A percentile compares a stretch with the other conserved stretches of the same genome.
These are phyloP conservation scores for Sphenostylis stenocarpa DNA, from an alignment of 306 rosid genomes.

Conservation along the genomic window DNA sequence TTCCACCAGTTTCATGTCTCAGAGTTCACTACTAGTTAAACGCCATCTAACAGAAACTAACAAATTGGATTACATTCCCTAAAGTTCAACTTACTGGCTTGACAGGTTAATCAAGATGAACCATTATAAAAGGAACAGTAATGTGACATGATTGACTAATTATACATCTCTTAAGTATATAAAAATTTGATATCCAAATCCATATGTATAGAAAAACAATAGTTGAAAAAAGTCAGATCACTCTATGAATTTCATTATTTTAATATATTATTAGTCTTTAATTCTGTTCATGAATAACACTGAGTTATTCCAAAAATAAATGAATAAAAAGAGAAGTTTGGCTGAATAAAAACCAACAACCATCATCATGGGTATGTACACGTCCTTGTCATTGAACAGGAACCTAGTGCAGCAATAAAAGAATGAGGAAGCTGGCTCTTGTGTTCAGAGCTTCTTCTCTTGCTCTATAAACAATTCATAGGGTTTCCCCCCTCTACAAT, in stretches of 20 bases:
- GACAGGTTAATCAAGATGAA: constrained; percentile 33
- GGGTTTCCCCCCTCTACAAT: constrained; percentile 63
- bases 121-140: constrained; percentile 17
- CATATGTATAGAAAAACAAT: background rate
- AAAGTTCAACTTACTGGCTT: constrained; percentile 39
- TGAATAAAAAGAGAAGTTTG: background rate
- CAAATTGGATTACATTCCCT: constrained; percentile 34
- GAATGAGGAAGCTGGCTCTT: constrained; percentile 39
- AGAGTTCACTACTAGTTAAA: constrained; percentile 28
- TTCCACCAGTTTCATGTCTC: constrained; percentile 39
- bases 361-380: constrained; percentile 34
- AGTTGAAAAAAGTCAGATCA: background rate
- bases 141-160: background rate
- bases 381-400: constrained; percentile 45
- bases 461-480: constrained; percentile 69
- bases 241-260: background rate
- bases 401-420: constrained; percentile 37
- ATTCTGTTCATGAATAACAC: background rate
- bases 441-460: constrained; percentile 59
- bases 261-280: background rate
- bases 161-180: background rate
- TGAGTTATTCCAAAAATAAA: background rate
- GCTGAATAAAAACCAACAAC: constrained; percentile 28
- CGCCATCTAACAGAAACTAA: constrained; percentile 32
- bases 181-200: background rate